A percentile compares a stretch with the other conserved stretches of the same genome.
Evolutionary conservation across 2,329 filamentous ascomycete species (phyloP).

Genomic region (Cadophora sp.): DNA sequence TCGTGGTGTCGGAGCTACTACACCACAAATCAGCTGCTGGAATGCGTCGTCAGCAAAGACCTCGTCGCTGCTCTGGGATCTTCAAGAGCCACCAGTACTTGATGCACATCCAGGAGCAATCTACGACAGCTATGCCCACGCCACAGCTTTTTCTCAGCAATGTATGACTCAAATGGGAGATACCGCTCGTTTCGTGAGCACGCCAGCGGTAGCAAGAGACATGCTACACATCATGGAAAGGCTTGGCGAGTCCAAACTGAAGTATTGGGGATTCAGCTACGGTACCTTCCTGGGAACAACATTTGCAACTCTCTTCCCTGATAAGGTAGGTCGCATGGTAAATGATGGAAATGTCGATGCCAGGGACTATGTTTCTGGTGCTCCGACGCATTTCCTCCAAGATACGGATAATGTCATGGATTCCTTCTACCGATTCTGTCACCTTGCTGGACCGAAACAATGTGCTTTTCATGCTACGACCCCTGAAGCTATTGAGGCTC

Average conservation of each 20-base stretch:
- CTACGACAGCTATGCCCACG: slow-evolving; percentile 54
- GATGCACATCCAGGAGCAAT: slow-evolving; percentile 55
- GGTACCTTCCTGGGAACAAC: slow-evolving; percentile 52
- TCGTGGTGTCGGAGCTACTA: slow-evolving; percentile 54
- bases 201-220: slow-evolving; percentile 44
- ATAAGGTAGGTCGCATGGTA: slow-evolving; percentile 50
- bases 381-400: slow-evolving; percentile 51
- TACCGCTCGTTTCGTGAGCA: slow-evolving; percentile 31
- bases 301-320: slow-evolving; percentile 52
- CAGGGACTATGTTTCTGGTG: slow-evolving; percentile 38
- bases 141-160: slow-evolving; percentile 50
- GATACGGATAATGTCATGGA: slow-evolving; percentile 42
- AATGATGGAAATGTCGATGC: slow-evolving; percentile 40
- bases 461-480: slow-evolving; percentile 39
- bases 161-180: slow-evolving; percentile 43
- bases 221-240: slow-evolving; percentile 45
- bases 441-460: slow-evolving; percentile 43
- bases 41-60: not conserved
- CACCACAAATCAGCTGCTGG: slow-evolving; percentile 58
- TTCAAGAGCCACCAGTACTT: slow-evolving; percentile 52
- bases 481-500: slow-evolving; percentile 34
- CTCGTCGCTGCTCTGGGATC: slow-evolving; percentile 48
- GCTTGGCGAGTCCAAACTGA: slow-evolving; percentile 45
- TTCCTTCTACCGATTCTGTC: slow-evolving; percentile 41
- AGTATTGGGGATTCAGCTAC: slow-evolving; percentile 60